Conservation (phyloP, 306 rosid genomes). For the Lotus japonicus region DNA sequence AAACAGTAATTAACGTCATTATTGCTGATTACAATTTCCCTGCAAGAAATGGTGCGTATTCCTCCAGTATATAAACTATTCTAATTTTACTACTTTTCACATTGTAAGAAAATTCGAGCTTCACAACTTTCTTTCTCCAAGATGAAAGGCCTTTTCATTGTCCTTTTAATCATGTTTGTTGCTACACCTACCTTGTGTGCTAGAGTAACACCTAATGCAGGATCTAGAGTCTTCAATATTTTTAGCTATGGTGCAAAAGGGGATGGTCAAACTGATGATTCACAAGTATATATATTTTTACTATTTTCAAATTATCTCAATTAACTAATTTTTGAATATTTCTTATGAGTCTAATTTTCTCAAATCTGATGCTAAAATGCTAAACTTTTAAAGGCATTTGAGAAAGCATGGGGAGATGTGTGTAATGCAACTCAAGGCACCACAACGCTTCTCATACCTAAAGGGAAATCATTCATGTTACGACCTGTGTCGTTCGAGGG, state of each 20-base stretch:
- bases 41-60: too few relatives aligned
- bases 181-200: background rate
- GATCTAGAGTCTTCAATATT: slow-evolving; percentile 28
- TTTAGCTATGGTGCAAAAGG: slow-evolving; percentile 38
- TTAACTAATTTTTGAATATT: too few relatives aligned
- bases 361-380: too few relatives aligned
- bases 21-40: too few relatives aligned
- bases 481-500: slow-evolving; percentile 37
- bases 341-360: too few relatives aligned
- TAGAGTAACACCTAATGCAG: too few relatives aligned
- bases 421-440: slow-evolving; percentile 21
- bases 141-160: background rate
- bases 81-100: too few relatives aligned
- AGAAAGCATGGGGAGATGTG: slow-evolving; percentile 38
- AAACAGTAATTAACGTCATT: too few relatives aligned
- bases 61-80: too few relatives aligned
- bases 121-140: too few relatives aligned
- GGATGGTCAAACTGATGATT: slow-evolving; percentile 39
- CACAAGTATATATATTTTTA: slow-evolving; percentile 17
- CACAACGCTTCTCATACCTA: slow-evolving; percentile 34
- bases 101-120: too few relatives aligned
- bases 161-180: background rate
- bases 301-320: background rate
- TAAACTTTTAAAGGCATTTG: slow-evolving; percentile 53
- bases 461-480: slow-evolving; percentile 31